Conservation (phyloP, 176 grass and related monocot genomes). For the Phragmites australis region DNA sequence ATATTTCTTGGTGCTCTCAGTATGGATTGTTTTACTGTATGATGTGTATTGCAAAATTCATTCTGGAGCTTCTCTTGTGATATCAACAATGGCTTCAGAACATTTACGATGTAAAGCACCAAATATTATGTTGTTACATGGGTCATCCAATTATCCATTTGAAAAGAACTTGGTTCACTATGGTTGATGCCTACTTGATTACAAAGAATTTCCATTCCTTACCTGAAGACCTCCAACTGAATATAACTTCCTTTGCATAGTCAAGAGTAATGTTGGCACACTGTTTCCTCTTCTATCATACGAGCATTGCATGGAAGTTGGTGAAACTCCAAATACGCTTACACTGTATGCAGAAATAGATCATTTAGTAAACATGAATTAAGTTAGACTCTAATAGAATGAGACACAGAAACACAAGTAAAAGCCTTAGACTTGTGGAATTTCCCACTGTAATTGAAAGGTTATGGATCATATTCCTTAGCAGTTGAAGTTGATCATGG, state of each 20-base stretch:
- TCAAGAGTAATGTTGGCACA: constrained; percentile 80
- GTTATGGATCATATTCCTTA: constrained; percentile 2
- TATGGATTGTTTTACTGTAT: background rate
- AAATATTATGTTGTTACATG: constrained; percentile 1
- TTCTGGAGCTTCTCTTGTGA: background rate
- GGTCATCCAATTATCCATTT: background rate
- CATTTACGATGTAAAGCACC: background rate
- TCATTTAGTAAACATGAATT: background rate
- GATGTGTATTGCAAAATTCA: background rate
- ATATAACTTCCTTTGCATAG: constrained; percentile 90
- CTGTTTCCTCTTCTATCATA: constrained; percentile 94
- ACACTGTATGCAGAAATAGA: constrained; percentile 53
- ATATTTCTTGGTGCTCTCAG: background rate
- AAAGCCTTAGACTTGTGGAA: background rate
- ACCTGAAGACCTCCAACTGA: constrained; percentile 83
- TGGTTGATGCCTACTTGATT: background rate
- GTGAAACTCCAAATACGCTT: constrained; percentile 85
- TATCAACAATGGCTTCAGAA: background rate
- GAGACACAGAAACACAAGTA: background rate
- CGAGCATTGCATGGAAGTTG: constrained; percentile 94
- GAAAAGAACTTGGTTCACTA: constrained; percentile 8
- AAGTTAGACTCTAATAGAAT: background rate
- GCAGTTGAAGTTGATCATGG: constrained; percentile 6
- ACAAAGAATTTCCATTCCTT: background rate
- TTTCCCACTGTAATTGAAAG: background rate